A percentile compares a stretch with the other conserved stretches of the same genome.
Evolutionary conservation across 2,329 filamentous ascomycete species (phyloP).

Genomic region (Curvularia hawaiiensis): DNA sequence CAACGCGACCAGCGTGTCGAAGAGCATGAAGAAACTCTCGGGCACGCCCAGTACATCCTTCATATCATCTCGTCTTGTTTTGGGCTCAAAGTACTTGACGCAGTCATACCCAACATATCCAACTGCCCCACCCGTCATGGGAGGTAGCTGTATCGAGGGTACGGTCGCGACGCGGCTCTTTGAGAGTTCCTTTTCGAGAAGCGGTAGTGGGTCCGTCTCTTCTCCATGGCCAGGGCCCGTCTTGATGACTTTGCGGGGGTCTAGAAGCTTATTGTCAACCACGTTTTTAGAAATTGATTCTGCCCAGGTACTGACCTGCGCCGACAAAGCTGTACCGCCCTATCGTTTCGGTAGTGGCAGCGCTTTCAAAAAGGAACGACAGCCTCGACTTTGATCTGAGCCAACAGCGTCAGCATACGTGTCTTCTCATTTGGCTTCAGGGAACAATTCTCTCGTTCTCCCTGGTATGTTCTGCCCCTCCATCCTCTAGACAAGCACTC

Average conservation of each 20-base stretch:
- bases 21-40: constrained; percentile 96
- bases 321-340: constrained; percentile 96
- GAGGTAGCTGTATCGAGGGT: constrained; percentile 80
- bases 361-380: constrained; percentile 96
- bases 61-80: constrained; percentile 84
- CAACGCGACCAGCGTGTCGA: constrained; percentile 91
- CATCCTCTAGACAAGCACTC: not conserved
- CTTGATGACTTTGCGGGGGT: constrained; percentile 77
- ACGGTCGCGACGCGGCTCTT: constrained; percentile 81
- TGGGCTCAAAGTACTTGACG: constrained; percentile 96
- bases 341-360: constrained; percentile 87
- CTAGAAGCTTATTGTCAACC: constrained; percentile 39
- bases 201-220: constrained; percentile 81
- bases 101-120: constrained; percentile 98
- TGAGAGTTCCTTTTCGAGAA: constrained; percentile 79
- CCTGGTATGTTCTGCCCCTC: not conserved
- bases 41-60: constrained; percentile 88
- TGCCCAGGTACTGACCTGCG: constrained; percentile 61
- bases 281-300: not conserved
- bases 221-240: constrained; percentile 88
- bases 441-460: not conserved
- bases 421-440: not conserved
- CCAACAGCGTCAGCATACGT: constrained; percentile 16
- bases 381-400: constrained; percentile 68
- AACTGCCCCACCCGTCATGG: constrained; percentile 88